phyloP scores from a whole-genome alignment of 805 yeast species.

The Wickerhamomyces rabaulensis region DNA sequence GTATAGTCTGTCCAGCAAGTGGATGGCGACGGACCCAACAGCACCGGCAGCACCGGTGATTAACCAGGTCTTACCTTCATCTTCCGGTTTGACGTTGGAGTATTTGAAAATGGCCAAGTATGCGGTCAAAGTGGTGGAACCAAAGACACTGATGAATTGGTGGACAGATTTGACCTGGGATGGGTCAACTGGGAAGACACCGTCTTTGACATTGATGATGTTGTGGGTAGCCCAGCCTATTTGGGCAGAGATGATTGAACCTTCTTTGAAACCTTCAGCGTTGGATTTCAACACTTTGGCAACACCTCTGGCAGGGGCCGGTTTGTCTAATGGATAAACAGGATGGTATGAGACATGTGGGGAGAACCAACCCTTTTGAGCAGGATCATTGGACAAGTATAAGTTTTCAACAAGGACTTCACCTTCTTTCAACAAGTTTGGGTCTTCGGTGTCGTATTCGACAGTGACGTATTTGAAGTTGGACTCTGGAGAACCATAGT shows the following conservation, averaged over 20 bases:
- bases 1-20: slow-evolving; percentile 47
- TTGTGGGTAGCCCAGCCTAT: slow-evolving; percentile 46
- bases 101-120: slow-evolving; percentile 48
- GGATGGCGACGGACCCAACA: slow-evolving; percentile 59
- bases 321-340: slow-evolving; percentile 33
- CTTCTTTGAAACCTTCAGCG: slow-evolving; percentile 33
- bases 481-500: slow-evolving; percentile 19
- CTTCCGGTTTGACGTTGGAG: slow-evolving; percentile 39
- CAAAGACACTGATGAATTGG: slow-evolving; percentile 44
- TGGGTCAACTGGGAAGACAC: slow-evolving; percentile 11
- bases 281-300: slow-evolving; percentile 46
- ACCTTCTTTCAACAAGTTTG: slow-evolving; percentile 27
- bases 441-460: slow-evolving; percentile 15
- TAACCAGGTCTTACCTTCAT: slow-evolving; percentile 39
- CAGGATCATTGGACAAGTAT: slow-evolving; percentile 56
- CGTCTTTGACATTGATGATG: slow-evolving; percentile 23
- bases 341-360: slow-evolving; percentile 26
- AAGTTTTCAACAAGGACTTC: slow-evolving; percentile 39
- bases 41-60: slow-evolving; percentile 71
- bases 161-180: slow-evolving; percentile 26
- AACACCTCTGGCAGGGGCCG: slow-evolving; percentile 46
- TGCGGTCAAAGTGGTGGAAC: slow-evolving; percentile 58
- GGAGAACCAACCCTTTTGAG: slow-evolving; percentile 53
- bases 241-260: slow-evolving; percentile 37
- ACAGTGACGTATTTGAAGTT: slow-evolving; percentile 25